These are phyloP conservation scores for Starmera quercuum DNA, from an alignment of 805 yeast species.

Conservation along the genomic window DNA sequence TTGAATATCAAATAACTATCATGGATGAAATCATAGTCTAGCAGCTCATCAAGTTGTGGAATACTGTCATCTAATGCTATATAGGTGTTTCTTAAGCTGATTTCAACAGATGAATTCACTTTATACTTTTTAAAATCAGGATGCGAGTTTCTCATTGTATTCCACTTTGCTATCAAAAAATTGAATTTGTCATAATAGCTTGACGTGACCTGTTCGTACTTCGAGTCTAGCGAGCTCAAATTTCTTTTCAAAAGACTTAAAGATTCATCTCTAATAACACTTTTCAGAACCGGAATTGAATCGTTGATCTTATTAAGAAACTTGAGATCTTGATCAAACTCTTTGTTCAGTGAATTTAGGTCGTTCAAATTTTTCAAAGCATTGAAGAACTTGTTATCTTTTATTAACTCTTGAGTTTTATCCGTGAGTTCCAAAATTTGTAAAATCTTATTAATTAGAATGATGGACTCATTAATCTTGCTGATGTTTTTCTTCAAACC, in stretches of 20 bases:
- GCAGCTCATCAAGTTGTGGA: constrained; percentile 23
- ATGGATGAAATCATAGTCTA: constrained; percentile 66
- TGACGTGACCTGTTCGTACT: constrained; percentile 44
- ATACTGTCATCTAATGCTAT: constrained; percentile 36
- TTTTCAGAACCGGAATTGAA: constrained; percentile 69
- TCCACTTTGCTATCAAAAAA: constrained; percentile 56
- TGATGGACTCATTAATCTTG: constrained; percentile 66
- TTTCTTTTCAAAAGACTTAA: constrained; percentile 59
- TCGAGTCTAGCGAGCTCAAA: constrained; percentile 44
- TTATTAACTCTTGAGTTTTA: constrained; percentile 73
- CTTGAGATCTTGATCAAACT: constrained; percentile 61
- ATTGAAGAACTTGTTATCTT: constrained; percentile 68
- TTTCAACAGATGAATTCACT: constrained; percentile 82
- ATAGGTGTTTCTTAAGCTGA: constrained; percentile 57
- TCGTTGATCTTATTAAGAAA: constrained; percentile 67
- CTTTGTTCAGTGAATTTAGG: constrained; percentile 61
- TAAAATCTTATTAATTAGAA: constrained; percentile 62
- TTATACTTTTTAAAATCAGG: constrained; percentile 46
- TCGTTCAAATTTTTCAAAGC: constrained; percentile 81
- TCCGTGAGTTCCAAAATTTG: constrained; percentile 83
- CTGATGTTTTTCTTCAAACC: constrained; percentile 54
- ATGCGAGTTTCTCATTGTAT: constrained; percentile 33
- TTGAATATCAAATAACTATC: constrained; percentile 80
- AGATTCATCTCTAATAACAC: constrained; percentile 68
- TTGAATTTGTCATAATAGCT: constrained; percentile 46